Base-by-base conservation (phyloP, 164 flowering plant genomes). In the Hamamelis virginiana region DNA sequence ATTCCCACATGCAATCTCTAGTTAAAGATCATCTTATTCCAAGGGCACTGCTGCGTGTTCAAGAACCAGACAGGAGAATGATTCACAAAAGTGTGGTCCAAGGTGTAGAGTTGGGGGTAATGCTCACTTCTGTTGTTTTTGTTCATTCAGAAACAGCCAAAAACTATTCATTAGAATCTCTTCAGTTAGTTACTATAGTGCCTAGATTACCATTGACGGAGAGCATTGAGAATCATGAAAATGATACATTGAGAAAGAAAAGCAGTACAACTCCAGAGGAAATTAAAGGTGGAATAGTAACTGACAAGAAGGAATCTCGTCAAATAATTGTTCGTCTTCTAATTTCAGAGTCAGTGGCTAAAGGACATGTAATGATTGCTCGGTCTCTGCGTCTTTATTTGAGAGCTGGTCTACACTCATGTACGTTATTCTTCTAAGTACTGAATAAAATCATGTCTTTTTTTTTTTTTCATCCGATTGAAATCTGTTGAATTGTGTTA, bases 91-190 rank as follows among this genome's bases (percentile, higher is more conserved):
- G 65, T 67, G 68, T 80, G 58, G 76, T 84, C 27, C 76, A 84
- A 48, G 90, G 87, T 52, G 57, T 86, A 72, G 83, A 90, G 75
- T 71, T 93, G 74, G 81, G 80, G 5, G 82, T 93, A 43, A 84
- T 74, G 22, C 88, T 89, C 66, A 87, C 96, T 67, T 83, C 95
- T 80, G 78, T 83, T 80, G 94, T 80, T 63, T 82, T 79, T 72
- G 72, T 96, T 76, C 92, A 96, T 78, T 94, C 95, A 23, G 95
- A 92, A 79, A 93, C 98, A 69, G 99, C 98, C 47, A 77, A 78
- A 52, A 71, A 47, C 33, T 75, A 71, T 70, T 77, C 73, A 21
- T 72, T 96, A 38, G 74, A 77, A 43, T 67, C 84, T 72, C 83
- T 82, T 79, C 86, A 88, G 68, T 64, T 78, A 57, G 94, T 96